Evolutionary conservation across 306 rosid genomes (phyloP), one percentile per base, ranked within the genome.

Genomic region (Quillaja saponaria): DNA sequence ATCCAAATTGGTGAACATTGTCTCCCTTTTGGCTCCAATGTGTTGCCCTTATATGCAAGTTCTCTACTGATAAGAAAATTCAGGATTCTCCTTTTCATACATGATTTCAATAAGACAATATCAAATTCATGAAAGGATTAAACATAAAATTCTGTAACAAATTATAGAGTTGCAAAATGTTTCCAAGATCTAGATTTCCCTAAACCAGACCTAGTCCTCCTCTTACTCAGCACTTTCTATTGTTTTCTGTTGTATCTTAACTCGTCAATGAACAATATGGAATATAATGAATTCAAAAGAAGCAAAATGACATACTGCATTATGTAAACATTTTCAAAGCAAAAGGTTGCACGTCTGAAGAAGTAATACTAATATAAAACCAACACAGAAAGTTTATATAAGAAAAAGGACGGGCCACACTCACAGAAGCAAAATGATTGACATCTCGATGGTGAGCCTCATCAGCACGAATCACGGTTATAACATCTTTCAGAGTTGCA

Each of bases 351-450:
- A 49, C 17, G 18, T 19, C 19, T 18, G 62, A 57, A 13, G 35
- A 41, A 40, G 37, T 28, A 68, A 39, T 17, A 31, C 0, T 16
- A 25, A 50, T 40, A 34, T n/a, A n/a, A n/a, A n/a, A n/a, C n/a
- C n/a, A n/a, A n/a, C n/a, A n/a, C n/a, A 25, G 31, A 25, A 25
- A 25, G 31, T 1, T 25, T 25, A 25, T 21, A 16, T 18, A 21
- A 2, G 34, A 21, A 61, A 39, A 39, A 8, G 44, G 44, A 7
- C 44, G 58, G 74, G 14, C 8, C 21, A 46, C 35, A 70, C 80
- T 79, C n/a, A 79, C 80, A 13, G 77, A 75, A 69, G 83, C 80
- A 74, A 69, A 74, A 65, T 79, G 84, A 46, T 79, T 79, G 49
- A 74, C 68, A 68, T 79, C 77, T 5, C 80, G 66, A 45, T 70